A percentile compares a stretch with the other conserved stretches of the same genome.
phyloP scores from a whole-genome alignment of 345 rosid genomes.

The Boechera retrofracta region DNA sequence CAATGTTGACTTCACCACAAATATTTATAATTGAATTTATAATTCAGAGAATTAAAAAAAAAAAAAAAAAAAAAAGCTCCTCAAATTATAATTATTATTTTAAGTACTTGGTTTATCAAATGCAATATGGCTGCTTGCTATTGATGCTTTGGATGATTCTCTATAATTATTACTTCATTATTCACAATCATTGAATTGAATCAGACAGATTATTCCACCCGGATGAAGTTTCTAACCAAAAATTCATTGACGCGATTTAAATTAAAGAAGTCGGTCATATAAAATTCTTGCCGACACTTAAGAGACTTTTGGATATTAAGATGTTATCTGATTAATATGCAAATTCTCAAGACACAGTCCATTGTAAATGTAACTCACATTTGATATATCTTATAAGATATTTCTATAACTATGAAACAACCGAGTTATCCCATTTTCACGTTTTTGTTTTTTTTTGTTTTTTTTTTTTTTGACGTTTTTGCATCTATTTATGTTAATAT shows the following conservation, averaged over 20 bases:
- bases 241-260: conserved; percentile 7
- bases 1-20: conserved; percentile 37
- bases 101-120: conserved; percentile 5
- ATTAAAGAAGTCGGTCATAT: conserved; percentile 5
- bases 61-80: background rate
- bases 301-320: conserved; percentile 1
- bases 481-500: no score
- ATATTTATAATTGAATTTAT: conserved; percentile 7
- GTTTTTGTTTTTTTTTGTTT: no score
- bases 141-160: conserved; percentile 38
- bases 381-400: no score
- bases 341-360: background rate
- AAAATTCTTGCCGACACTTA: background rate
- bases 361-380: background rate
- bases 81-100: conserved; percentile 5
- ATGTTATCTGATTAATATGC: background rate
- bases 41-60: background rate
- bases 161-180: conserved; percentile 19
- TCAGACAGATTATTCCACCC: conserved; percentile 20
- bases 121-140: conserved; percentile 35
- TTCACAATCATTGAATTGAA: conserved; percentile 34
- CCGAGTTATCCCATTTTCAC: background rate
- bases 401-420: background rate
- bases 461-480: no score
- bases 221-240: conserved; percentile 1